These are phyloP conservation scores for Amphibolis antarctica DNA, from an alignment of 106 monocot species.

Conservation along the genomic window DNA sequence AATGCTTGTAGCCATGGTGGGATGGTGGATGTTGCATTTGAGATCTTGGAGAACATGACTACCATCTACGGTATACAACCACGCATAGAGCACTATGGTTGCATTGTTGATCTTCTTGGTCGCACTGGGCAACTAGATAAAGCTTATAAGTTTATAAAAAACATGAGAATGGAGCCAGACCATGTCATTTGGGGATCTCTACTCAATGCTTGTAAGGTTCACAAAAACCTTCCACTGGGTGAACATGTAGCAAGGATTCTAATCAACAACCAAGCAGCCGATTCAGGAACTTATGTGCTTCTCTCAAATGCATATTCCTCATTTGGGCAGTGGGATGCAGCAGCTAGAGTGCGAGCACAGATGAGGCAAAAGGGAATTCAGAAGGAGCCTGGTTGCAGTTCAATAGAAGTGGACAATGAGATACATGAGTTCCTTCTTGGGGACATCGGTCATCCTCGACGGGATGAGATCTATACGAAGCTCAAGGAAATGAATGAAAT, in stretches of 20 bases:
- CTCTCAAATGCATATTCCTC: conserved; percentile 31
- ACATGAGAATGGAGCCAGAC: conserved; percentile 39
- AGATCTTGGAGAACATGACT: conserved; percentile 29
- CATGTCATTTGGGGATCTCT: conserved; percentile 40
- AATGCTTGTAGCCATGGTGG: conserved; percentile 42
- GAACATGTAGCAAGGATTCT: conserved; percentile 25
- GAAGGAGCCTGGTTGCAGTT: conserved; percentile 58
- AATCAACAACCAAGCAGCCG: conserved; percentile 11
- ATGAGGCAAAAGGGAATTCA: conserved; percentile 30
- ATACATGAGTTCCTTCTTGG: conserved; percentile 50
- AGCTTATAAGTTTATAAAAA: conserved; percentile 24
- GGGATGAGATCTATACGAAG: conserved; percentile 36
- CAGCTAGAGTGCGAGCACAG: conserved; percentile 16
- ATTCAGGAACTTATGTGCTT: conserved; percentile 42
- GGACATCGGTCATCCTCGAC: conserved; percentile 42
- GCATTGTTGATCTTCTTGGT: conserved; percentile 40
- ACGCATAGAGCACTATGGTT: conserved; percentile 36
- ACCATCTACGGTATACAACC: conserved; percentile 17
- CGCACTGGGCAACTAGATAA: conserved; percentile 24
- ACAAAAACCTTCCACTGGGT: conserved; percentile 22
- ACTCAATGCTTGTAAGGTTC: conserved; percentile 32
- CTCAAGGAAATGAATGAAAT: conserved; percentile 24
- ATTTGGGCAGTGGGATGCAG: conserved; percentile 33
- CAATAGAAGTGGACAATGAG: conserved; percentile 32
- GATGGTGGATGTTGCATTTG: conserved; percentile 22